Conservation (phyloP, 2,329 filamentous ascomycete species). For the Aspergillus alliaceus region DNA sequence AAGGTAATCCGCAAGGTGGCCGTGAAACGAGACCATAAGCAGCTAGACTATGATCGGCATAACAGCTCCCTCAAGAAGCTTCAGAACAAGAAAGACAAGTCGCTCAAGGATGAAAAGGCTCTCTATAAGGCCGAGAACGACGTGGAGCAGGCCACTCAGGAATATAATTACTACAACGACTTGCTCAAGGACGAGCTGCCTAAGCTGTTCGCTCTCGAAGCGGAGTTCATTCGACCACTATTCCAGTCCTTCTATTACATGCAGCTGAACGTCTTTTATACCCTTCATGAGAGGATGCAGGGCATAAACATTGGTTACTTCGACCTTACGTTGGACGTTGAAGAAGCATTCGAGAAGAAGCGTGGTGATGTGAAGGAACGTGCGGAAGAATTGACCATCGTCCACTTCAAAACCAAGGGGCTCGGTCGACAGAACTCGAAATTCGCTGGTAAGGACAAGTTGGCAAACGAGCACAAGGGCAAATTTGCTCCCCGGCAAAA, state of each 20-base stretch:
- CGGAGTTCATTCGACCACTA: conserved; percentile 91
- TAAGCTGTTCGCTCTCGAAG: conserved; percentile 83
- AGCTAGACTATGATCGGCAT: conserved; percentile 92
- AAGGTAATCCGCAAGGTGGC: conserved; percentile 90
- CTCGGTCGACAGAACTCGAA: conserved; percentile 45
- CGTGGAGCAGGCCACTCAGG: conserved; percentile 85
- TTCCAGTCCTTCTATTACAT: conserved; percentile 99
- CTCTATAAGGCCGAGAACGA: conserved; percentile 94
- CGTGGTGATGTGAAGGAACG: conserved; percentile 85
- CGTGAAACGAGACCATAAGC: conserved; percentile 92
- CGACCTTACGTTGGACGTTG: conserved; percentile 83
- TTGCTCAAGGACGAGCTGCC: conserved; percentile 94
- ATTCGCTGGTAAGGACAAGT: conserved; percentile 35
- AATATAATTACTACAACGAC: conserved; percentile 98
- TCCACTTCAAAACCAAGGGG: conserved; percentile 88
- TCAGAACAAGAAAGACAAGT: conserved; percentile 96
- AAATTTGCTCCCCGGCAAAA: conserved; percentile 33
- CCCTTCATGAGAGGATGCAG: conserved; percentile 97
- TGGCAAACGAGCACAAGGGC: conserved; percentile 38
- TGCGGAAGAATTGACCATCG: conserved; percentile 80
- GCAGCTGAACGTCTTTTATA: conserved; percentile 99
- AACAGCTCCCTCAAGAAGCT: conserved; percentile 83
- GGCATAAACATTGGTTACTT: conserved; percentile 97
- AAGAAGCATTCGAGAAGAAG: conserved; percentile 87
- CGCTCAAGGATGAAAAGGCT: conserved; percentile 94